Evolutionary conservation across 495 filamentous ascomycete genomes (phyloP).

Genomic region (Penicillium cosmopolitanum): DNA sequence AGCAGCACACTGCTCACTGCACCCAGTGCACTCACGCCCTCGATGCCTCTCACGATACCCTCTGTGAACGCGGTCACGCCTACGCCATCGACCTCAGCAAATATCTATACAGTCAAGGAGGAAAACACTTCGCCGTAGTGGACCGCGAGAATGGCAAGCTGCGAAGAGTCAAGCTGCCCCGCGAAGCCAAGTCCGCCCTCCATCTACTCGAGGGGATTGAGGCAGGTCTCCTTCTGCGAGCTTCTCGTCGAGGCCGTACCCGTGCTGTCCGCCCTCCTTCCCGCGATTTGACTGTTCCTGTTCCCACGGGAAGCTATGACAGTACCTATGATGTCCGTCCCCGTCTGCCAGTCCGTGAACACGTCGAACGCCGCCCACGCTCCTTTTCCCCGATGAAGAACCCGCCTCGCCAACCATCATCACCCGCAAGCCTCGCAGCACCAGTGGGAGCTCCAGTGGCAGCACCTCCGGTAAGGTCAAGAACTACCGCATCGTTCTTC

Average conservation of each 20-base stretch:
- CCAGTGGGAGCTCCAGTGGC: not conserved
- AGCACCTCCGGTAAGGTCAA: constrained; percentile 16
- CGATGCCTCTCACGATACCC: constrained; percentile 35
- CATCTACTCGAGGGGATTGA: constrained; percentile 52
- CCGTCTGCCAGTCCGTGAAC: constrained; percentile 25
- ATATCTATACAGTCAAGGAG: constrained; percentile 53
- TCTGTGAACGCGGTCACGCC: constrained; percentile 54
- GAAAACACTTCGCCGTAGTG: constrained; percentile 51
- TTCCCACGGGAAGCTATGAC: constrained; percentile 42
- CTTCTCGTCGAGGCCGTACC: constrained; percentile 22
- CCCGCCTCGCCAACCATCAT: constrained; percentile 36
- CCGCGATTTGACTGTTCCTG: constrained; percentile 4
- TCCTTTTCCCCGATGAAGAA: constrained; percentile 19
- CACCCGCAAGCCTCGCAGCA: constrained; percentile 28
- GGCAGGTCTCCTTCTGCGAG: constrained; percentile 43
- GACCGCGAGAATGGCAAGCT: constrained; percentile 48
- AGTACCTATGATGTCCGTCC: constrained; percentile 41
- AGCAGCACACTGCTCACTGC: constrained; percentile 39
- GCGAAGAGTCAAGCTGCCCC: constrained; percentile 54
- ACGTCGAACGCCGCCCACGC: constrained; percentile 22
- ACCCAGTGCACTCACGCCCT: constrained; percentile 43
- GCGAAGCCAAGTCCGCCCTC: constrained; percentile 40
- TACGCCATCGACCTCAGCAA: constrained; percentile 51
- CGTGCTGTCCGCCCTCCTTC: constrained; percentile 19
- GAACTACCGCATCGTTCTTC: constrained; percentile 42